A percentile compares a stretch with the other conserved stretches of the same genome.
These are phyloP conservation scores for Pseudonitzschia delicatissima DNA, from an alignment of 108 stramenopile species.

Conservation along the genomic window DNA sequence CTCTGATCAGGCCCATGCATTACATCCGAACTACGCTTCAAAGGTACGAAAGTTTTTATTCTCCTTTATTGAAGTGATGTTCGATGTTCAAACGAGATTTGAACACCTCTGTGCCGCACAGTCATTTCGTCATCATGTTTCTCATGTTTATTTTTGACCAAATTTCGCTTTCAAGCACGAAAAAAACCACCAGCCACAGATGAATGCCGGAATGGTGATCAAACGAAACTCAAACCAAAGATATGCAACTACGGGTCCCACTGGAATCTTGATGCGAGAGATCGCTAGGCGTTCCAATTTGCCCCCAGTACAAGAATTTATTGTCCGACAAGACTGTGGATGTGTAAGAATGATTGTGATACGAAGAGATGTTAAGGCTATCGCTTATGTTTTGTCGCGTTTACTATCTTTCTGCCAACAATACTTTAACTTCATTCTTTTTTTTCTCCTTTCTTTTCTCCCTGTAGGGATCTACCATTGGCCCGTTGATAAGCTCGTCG, in stretches of 20 bases:
- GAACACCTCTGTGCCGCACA: background rate
- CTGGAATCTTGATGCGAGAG: conserved; percentile 86
- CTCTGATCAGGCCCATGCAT: conserved; percentile 95
- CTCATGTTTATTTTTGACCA: background rate
- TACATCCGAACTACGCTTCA: conserved; percentile 95
- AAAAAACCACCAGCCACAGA: conserved; percentile 83
- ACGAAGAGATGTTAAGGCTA: too few species aligned
- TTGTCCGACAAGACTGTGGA: conserved; percentile 91
- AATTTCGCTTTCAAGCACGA: conserved; percentile 76
- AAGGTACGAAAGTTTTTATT: background rate
- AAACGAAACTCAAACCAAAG: conserved; percentile 97
- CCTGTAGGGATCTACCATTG: conserved; percentile 77
- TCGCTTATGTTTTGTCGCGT: too few species aligned
- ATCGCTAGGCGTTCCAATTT: conserved; percentile 65
- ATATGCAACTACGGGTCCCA: conserved; percentile 91
- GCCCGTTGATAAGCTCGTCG: conserved; percentile 84
- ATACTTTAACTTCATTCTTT: too few species aligned
- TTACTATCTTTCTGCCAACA: too few species aligned
- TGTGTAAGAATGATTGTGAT: conserved; percentile 61
- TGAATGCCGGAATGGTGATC: conserved; percentile 96
- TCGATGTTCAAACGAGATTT: background rate
- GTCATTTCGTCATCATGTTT: background rate
- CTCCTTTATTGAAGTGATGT: background rate
- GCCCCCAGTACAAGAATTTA: conserved; percentile 86
- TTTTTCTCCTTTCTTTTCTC: too few species aligned